phyloP scores from a whole-genome alignment of 1,284 basidiomycete genomes.

The Cryptococcus floricola region DNA sequence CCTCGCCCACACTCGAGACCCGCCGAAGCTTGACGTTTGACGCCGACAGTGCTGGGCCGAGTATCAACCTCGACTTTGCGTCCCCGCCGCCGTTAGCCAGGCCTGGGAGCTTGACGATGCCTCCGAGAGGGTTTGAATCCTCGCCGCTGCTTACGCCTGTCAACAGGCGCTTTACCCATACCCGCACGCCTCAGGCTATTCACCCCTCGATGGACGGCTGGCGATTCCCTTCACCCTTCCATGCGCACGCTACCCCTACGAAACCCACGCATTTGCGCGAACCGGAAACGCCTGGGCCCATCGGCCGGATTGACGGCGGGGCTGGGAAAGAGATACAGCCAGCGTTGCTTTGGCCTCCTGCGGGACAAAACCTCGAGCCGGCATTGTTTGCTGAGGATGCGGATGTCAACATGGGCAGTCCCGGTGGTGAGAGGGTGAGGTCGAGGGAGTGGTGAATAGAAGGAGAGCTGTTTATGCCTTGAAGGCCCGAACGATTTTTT shows the following conservation, averaged over 20 bases:
- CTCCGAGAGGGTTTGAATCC: slow-evolving; percentile 4
- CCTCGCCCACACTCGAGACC: slow-evolving; percentile 33
- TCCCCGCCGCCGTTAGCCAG: neutral
- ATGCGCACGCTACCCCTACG: slow-evolving; percentile 18
- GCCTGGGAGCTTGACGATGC: slow-evolving; percentile 10
- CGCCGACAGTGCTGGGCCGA: slow-evolving; percentile 35
- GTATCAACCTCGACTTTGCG: slow-evolving; percentile 14
- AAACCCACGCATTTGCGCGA: slow-evolving; percentile 1
- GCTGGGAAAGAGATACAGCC: slow-evolving; percentile 6
- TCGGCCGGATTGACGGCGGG: slow-evolving; percentile 7
- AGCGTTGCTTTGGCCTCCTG: slow-evolving; percentile 23
- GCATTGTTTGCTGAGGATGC: neutral
- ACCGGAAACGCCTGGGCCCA: neutral
- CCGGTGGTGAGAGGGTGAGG: neutral
- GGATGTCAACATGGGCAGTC: neutral
- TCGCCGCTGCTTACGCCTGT: slow-evolving; percentile 19
- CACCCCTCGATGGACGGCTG: slow-evolving; percentile 39
- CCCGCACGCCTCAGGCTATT: slow-evolving; percentile 24
- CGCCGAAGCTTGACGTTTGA: slow-evolving; percentile 37
- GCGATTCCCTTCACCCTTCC: slow-evolving; percentile 34
- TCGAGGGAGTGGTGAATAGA: too few relatives aligned
- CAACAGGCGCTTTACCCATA: slow-evolving; percentile 16
- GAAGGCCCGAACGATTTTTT: too few relatives aligned
- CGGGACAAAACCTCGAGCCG: too few relatives aligned
- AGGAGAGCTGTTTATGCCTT: too few relatives aligned